Base-by-base conservation (phyloP, 371 early-diverging fungal species). In the Rhizomucor pusillus region DNA sequence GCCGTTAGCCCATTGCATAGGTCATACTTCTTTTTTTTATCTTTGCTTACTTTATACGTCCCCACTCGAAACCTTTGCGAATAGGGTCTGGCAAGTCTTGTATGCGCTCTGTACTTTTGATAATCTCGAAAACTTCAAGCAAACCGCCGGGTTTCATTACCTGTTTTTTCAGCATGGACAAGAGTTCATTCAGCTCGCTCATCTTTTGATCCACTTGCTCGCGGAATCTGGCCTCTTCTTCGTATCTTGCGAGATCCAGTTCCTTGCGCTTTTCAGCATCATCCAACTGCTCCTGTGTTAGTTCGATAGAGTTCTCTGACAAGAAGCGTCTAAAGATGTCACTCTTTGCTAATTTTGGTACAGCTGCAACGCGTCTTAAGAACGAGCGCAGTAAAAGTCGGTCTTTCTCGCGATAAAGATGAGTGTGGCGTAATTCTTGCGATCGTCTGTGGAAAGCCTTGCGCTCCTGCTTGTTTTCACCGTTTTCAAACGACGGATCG, bases 31-130 rank as follows among this genome's bases (percentile, higher is more conserved):
- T 29, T 2, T 33, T 36, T 52, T 13, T 50, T 34, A 41, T 9
- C 22, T 1, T 18, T 12, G 56, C 59, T 55, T 58, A 73, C 71
- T 67, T 71, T 61, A 83, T 80, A 45, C 78, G 66, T 19, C 79
- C 82, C 81, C 79, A 82, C 47, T 85, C 82, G 54, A 82, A 70
- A 5, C 75, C 69, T 11, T 68, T 73, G 50, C 67, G 71, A 43
- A 79, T 68, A 18, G 76, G 39, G 3, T 48, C 59, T 0, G 85
- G 85, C 13, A 85, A 47, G n/a, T 80, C 66, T 14, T 72, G 51
- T 16, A 82, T 63, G 5, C 63, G 45, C 0, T 71, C 67, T 10
- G 74, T 69, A 6, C 56, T 55, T 37, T 72, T 68, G 47, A 85
- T 73, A 2, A 50, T 66, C 5, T 61, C 43, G 44, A 70, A 71